Conservation (phyloP, 2,329 filamentous ascomycete genomes). For the Ceratocystis cubensis region DNA sequence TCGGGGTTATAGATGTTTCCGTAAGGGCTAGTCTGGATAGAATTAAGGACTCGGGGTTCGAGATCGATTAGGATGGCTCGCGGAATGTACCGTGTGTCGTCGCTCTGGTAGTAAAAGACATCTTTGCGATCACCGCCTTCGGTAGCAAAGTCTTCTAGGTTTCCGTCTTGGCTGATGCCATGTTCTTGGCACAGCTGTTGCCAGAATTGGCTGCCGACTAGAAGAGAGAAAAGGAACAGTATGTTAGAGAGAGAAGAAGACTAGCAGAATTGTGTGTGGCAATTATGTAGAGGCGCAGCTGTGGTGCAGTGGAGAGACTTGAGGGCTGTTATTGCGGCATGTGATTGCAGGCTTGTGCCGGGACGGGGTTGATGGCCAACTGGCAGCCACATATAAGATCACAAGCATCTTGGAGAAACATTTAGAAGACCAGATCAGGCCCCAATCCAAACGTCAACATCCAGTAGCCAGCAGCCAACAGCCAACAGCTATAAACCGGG, state of each 20-base stretch:
- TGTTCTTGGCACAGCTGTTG: slow-evolving; percentile 97
- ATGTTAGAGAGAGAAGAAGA: neutral
- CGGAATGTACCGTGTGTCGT: slow-evolving; percentile 96
- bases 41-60: slow-evolving; percentile 84
- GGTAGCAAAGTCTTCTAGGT: slow-evolving; percentile 93
- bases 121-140: slow-evolving; percentile 97
- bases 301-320: neutral
- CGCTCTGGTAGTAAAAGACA: slow-evolving; percentile 98
- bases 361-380: neutral
- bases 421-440: neutral
- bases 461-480: too few species aligned
- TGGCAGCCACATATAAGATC: neutral
- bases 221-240: slow-evolving; percentile 32
- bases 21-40: slow-evolving; percentile 87
- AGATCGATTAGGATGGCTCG: slow-evolving; percentile 90
- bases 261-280: neutral
- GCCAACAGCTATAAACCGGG: too few species aligned
- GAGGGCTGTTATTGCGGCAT: too few species aligned
- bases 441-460: neutral
- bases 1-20: slow-evolving; percentile 99
- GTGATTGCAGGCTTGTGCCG: too few species aligned
- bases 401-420: neutral
- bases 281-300: too few species aligned
- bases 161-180: slow-evolving; percentile 93
- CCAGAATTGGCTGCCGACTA: slow-evolving; percentile 97